These are phyloP conservation scores for Aspergillus glaucus DNA, from an alignment of 2,329 filamentous ascomycete genomes.

Conservation along the genomic window DNA sequence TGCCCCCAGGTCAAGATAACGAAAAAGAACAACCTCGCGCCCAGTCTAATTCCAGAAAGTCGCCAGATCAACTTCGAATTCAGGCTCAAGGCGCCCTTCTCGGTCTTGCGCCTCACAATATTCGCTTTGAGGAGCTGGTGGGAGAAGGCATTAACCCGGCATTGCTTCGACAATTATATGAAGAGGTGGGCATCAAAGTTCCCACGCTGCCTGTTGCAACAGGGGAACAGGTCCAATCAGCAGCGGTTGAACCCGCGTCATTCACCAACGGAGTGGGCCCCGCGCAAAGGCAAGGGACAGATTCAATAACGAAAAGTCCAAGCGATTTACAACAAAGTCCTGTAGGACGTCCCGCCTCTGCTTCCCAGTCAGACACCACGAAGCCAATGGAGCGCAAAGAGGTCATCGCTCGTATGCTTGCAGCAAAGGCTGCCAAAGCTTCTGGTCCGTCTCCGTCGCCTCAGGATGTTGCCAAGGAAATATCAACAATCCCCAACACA, in stretches of 20 bases:
- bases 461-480: slow-evolving; percentile 8
- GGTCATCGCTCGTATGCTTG: slow-evolving; percentile 67
- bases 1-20: slow-evolving; percentile 1
- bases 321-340: not conserved
- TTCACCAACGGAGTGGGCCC: not conserved
- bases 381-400: slow-evolving; percentile 64
- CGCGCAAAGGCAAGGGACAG: not conserved
- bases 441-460: slow-evolving; percentile 11
- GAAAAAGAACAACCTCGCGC: not conserved
- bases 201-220: slow-evolving; percentile 9
- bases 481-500: slow-evolving; percentile 2
- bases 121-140: slow-evolving; percentile 67
- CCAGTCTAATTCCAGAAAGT: slow-evolving; percentile 8
- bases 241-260: slow-evolving; percentile 6
- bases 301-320: not conserved
- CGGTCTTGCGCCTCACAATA: slow-evolving; percentile 55
- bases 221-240: not conserved
- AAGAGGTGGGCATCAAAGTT: slow-evolving; percentile 57
- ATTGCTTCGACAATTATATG: slow-evolving; percentile 60
- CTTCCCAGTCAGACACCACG: slow-evolving; percentile 7
- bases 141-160: slow-evolving; percentile 63
- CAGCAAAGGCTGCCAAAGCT: slow-evolving; percentile 60
- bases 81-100: slow-evolving; percentile 62
- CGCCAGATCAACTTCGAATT: slow-evolving; percentile 34
- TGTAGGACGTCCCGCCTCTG: not conserved